Conservation (phyloP, 1,139 yeast species). For the Zhuliangozyma blackwelliae region DNA sequence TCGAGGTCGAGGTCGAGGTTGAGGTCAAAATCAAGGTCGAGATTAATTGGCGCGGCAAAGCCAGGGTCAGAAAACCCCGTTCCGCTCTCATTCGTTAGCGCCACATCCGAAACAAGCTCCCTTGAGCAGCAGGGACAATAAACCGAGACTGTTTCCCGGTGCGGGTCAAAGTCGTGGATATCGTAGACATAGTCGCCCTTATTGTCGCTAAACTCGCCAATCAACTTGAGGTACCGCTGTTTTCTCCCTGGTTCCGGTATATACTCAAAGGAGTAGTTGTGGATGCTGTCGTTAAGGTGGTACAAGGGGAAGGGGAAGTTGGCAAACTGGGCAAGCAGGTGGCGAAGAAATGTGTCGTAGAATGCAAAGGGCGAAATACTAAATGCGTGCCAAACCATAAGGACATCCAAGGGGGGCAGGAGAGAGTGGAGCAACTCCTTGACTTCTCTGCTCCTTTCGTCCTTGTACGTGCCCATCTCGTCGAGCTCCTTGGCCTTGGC, state of each 20-base stretch:
- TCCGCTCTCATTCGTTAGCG: slow-evolving; percentile 12
- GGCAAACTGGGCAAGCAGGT: slow-evolving; percentile 19
- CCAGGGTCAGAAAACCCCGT: slow-evolving; percentile 21
- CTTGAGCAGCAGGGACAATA: slow-evolving; percentile 19
- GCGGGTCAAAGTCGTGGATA: no score
- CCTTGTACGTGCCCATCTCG: slow-evolving; percentile 2
- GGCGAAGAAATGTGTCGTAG: slow-evolving; percentile 25
- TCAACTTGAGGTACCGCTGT: no score
- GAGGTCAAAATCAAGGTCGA: neutral
- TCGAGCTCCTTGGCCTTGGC: neutral
- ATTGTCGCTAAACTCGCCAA: no score
- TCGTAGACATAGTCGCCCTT: no score
- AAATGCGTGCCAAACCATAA: slow-evolving; percentile 38
- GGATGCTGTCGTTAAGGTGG: slow-evolving; percentile 17
- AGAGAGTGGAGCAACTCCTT: neutral
- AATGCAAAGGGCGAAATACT: slow-evolving; percentile 16
- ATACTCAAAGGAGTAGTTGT: slow-evolving; percentile 17
- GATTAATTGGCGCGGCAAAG: slow-evolving; percentile 6
- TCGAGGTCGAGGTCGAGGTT: no score
- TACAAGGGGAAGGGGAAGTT: slow-evolving; percentile 25
- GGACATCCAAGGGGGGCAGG: slow-evolving; percentile 33
- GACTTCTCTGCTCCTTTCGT: neutral
- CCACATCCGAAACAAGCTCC: slow-evolving; percentile 8
- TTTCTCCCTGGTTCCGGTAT: slow-evolving; percentile 7
- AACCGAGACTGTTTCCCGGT: slow-evolving; percentile 1